Evolutionary conservation across 257 asterid species (phyloP).

Genomic region (Ocimum tenuiflorum): DNA sequence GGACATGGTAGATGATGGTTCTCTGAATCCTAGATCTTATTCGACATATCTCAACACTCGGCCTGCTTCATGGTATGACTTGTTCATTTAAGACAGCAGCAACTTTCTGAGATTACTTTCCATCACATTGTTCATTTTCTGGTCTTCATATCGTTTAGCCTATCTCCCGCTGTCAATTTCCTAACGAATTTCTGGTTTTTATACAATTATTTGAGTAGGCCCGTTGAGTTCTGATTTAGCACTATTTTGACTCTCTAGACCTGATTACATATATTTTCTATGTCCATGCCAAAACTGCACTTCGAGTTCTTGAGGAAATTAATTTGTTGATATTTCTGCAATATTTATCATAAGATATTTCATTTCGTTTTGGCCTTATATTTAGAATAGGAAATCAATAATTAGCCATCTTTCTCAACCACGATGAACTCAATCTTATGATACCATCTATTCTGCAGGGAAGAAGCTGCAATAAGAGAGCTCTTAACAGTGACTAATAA

Average conservation of each 20-base stretch:
- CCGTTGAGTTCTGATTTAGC: neutral
- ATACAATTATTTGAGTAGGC: neutral
- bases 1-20: slow-evolving; percentile 25
- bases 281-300: too few species aligned
- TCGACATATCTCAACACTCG: slow-evolving; percentile 79
- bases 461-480: slow-evolving; percentile 78
- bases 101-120: neutral
- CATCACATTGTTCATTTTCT: neutral
- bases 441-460: slow-evolving; percentile 43
- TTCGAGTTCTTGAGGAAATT: neutral
- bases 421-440: neutral
- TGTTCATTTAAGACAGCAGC: neutral
- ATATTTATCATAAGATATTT: too few species aligned
- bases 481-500: slow-evolving; percentile 53
- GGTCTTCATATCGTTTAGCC: neutral
- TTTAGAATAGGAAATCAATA: neutral
- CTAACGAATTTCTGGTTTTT: neutral
- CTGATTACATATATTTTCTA: too few species aligned
- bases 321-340: neutral
- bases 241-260: too few species aligned
- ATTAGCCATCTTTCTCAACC: neutral
- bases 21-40: slow-evolving; percentile 54
- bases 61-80: slow-evolving; percentile 65
- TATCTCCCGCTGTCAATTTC: too few species aligned
- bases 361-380: too few species aligned